Evolutionary conservation across 129 eudicot species (phyloP).

Genomic region (Oenanthe sinensis): DNA sequence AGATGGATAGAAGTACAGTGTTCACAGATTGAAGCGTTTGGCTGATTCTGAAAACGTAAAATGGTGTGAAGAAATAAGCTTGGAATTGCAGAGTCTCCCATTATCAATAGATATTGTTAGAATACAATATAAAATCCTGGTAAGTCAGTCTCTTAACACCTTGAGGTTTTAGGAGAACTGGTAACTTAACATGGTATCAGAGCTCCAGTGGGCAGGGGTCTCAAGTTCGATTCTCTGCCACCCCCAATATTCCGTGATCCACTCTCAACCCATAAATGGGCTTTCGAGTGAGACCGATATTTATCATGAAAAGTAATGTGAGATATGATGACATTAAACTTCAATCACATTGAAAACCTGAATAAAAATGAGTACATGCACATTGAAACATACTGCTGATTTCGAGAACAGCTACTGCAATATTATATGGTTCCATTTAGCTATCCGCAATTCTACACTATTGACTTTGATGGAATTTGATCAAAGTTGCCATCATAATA

Average conservation of each 20-base stretch:
- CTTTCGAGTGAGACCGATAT: too few relatives aligned
- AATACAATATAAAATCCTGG: too few relatives aligned
- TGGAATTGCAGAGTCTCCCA: background rate
- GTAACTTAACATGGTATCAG: too few relatives aligned
- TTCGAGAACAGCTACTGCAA: background rate
- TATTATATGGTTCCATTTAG: background rate
- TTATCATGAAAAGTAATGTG: background rate
- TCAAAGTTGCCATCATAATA: too few relatives aligned
- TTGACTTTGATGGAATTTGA: too few relatives aligned
- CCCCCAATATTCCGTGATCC: too few relatives aligned
- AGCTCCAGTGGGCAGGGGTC: too few relatives aligned
- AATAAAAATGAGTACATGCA: background rate
- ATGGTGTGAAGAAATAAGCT: background rate
- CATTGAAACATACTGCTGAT: background rate
- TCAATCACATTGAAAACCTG: background rate
- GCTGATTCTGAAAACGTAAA: conserved; percentile 18
- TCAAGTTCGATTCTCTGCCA: too few relatives aligned
- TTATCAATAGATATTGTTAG: background rate
- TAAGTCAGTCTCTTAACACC: too few relatives aligned
- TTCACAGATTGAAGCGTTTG: conserved; percentile 32
- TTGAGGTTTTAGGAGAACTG: too few relatives aligned
- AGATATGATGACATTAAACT: background rate
- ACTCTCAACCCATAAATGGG: too few relatives aligned
- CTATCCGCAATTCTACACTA: too few relatives aligned
- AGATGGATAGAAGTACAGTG: conserved; percentile 41